Base-by-base conservation (phyloP, 108 stramenopile genomes). In the Skeletonema potamos region DNA sequence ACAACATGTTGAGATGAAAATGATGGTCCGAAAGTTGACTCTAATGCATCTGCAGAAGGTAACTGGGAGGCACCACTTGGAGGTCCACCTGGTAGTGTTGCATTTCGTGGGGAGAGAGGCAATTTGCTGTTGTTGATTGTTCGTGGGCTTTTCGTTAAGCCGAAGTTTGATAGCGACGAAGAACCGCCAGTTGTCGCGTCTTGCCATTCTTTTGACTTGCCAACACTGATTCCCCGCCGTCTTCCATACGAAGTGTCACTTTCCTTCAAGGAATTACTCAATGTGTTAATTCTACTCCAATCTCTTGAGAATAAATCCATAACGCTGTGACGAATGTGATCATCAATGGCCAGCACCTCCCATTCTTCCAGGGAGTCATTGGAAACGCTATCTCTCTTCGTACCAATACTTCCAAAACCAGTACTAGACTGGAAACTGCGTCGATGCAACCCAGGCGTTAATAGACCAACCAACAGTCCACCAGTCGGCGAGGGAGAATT, bases 301-400 rank as follows among this genome's bases (percentile, higher is more conserved):
- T 92, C 91, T 58, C 61, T 81, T 15, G 85, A 82, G 36, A 92
- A 79, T 13, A 92, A 70, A 58, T 88, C 85, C 36, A 81, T 64
- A 33, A 94, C 89, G 32, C 89, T 89, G 32, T 86, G 68, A 12
- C 88, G 68, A 29, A 92, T 89, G 43, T 87, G 76, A 37, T 68
- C 68, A 59, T 92, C 93, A 6, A 94, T 76, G 1, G 88, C 88
- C 18, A 90, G 67, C 0, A 89, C 80, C 64, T 94, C 93, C 93
- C 93, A 92, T 62, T 94, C 91, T 5, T 89, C 88, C 51, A 94
- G 64, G 1, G 79, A 59, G n/a, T 88, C 87, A 57, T 58, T 76
- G 11, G 72, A 79, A 24, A 76, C 51, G 13, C 77, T 73, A 56
- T 62, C 60, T 34, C 54, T 63, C 62, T 68, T n/a, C 0, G 20